These are phyloP conservation scores for Lipomyces chichibuensis DNA, from an alignment of 805 yeast genomes.

Conservation along the genomic window DNA sequence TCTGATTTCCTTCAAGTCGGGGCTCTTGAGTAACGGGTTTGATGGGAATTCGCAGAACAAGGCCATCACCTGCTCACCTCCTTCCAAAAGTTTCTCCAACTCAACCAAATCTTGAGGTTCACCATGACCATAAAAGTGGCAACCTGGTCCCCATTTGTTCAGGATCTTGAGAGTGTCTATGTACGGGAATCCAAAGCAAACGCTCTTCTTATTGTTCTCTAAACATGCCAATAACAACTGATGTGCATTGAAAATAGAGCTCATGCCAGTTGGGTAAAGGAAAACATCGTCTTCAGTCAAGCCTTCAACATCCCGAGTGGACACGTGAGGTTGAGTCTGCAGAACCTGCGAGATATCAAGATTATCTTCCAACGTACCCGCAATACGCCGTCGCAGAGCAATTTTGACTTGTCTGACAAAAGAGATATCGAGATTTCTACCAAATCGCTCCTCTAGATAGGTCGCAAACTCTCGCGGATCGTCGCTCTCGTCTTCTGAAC, in stretches of 20 bases:
- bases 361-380: slow-evolving; percentile 58
- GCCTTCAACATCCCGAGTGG: slow-evolving; percentile 36
- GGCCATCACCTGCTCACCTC: slow-evolving; percentile 70
- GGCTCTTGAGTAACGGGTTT: slow-evolving; percentile 87
- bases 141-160: slow-evolving; percentile 90
- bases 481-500: slow-evolving; percentile 31
- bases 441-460: slow-evolving; percentile 79
- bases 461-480: slow-evolving; percentile 32
- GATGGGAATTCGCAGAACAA: slow-evolving; percentile 94
- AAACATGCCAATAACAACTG: slow-evolving; percentile 42
- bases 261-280: slow-evolving; percentile 90
- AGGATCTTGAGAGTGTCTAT: slow-evolving; percentile 87
- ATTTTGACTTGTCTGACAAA: slow-evolving; percentile 74
- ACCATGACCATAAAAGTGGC: slow-evolving; percentile 81
- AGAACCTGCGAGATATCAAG: slow-evolving; percentile 38
- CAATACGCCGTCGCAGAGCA: slow-evolving; percentile 74
- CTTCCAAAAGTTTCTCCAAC: slow-evolving; percentile 61
- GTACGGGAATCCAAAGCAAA: slow-evolving; percentile 95
- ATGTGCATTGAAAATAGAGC: slow-evolving; percentile 84
- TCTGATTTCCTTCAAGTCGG: slow-evolving; percentile 68
- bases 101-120: slow-evolving; percentile 66
- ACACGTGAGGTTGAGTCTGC: slow-evolving; percentile 24
- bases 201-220: slow-evolving; percentile 57
- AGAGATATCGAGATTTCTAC: slow-evolving; percentile 80
- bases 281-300: slow-evolving; percentile 69